Conservation (phyloP, 140 eudicot species). For the Oenanthe javanica region DNA sequence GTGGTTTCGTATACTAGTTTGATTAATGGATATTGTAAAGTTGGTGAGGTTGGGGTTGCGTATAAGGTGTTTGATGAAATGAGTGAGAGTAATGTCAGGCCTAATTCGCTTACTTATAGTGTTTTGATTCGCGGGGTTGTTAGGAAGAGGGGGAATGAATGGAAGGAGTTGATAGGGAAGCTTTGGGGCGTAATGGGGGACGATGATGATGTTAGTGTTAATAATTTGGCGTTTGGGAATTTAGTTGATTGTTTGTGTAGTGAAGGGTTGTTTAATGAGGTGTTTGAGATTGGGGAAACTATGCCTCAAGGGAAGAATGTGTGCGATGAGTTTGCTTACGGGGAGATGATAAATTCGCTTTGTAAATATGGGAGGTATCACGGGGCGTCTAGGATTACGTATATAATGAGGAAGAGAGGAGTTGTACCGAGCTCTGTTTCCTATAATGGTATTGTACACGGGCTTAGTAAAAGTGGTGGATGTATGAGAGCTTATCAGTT, state of each 20-base stretch:
- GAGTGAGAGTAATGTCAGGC: slow-evolving; percentile 45
- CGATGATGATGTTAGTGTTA: slow-evolving; percentile 29
- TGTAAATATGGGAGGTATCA: slow-evolving; percentile 61
- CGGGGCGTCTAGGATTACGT: slow-evolving; percentile 83
- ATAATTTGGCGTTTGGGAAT: slow-evolving; percentile 73
- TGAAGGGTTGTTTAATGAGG: slow-evolving; percentile 49
- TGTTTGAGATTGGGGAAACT: slow-evolving; percentile 60
- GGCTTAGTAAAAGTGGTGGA: slow-evolving; percentile 62
- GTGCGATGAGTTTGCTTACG: slow-evolving; percentile 55
- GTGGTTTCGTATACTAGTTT: slow-evolving; percentile 67
- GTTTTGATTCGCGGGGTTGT: slow-evolving; percentile 54
- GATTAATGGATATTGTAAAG: slow-evolving; percentile 53
- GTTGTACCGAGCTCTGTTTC: slow-evolving; percentile 50
- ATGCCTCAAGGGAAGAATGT: slow-evolving; percentile 62
- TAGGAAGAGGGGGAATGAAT: slow-evolving; percentile 27
- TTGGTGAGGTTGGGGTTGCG: slow-evolving; percentile 49
- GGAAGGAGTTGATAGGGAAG: slow-evolving; percentile 32
- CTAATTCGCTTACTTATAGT: slow-evolving; percentile 60
- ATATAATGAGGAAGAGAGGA: slow-evolving; percentile 74
- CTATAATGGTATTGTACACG: slow-evolving; percentile 71
- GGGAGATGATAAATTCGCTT: slow-evolving; percentile 70
- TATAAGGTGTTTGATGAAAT: slow-evolving; percentile 76
- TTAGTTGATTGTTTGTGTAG: slow-evolving; percentile 51
- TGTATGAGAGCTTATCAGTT: slow-evolving; percentile 82
- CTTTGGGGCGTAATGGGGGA: slow-evolving; percentile 55